phyloP scores from a whole-genome alignment of 495 filamentous ascomycete genomes.

The Penicillium flavigenum region DNA sequence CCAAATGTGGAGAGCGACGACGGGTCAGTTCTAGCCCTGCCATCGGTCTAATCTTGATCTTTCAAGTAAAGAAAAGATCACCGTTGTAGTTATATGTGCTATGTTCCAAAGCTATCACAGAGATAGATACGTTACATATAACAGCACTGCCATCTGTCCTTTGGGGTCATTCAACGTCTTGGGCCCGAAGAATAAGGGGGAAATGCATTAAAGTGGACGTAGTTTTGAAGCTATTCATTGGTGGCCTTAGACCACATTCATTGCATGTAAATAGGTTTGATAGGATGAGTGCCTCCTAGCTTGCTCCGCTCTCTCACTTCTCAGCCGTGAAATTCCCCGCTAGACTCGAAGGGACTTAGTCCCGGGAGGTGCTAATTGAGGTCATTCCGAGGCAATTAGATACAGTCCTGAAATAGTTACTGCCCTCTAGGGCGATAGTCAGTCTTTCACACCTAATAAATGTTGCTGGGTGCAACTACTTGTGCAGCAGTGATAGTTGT shows the following conservation, averaged over 20 bases:
- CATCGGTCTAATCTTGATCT: background rate
- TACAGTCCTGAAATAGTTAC: background rate
- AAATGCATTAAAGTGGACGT: background rate
- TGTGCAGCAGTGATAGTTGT: background rate
- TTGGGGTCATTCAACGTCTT: background rate
- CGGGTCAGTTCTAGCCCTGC: background rate
- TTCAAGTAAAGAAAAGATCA: background rate
- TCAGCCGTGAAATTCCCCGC: background rate
- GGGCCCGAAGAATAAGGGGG: background rate
- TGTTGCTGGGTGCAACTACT: background rate
- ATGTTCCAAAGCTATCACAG: too few relatives aligned
- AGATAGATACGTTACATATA: background rate
- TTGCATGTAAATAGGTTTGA: background rate
- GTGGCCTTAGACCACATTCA: background rate
- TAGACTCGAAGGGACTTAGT: conserved; percentile 2
- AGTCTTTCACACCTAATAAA: background rate
- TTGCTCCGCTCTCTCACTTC: conserved; percentile 1
- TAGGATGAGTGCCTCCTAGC: conserved; percentile 2
- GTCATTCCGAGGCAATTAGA: background rate
- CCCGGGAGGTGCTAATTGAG: background rate
- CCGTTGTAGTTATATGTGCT: background rate
- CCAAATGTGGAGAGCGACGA: background rate
- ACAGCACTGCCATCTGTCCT: background rate
- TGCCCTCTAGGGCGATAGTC: too few relatives aligned
- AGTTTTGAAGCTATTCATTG: background rate